Base-by-base conservation (phyloP, 805 yeast species). In the Wickerhamomyces pijperi region DNA sequence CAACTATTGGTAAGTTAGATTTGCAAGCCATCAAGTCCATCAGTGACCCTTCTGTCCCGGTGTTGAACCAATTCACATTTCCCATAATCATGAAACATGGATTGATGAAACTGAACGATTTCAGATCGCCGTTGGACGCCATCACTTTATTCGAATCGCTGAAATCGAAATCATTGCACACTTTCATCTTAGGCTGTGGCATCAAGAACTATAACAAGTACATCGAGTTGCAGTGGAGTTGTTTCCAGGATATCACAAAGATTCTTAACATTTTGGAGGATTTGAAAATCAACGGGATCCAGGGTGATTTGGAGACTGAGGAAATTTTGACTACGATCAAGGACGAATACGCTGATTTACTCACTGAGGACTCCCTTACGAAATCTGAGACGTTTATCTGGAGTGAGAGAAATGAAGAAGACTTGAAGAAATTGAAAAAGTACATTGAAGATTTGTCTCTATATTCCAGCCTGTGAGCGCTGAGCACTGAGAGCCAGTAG, bases 121-220 rank as follows among this genome's bases (percentile, higher is more conserved):
- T 40, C 13, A 25, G 36, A 5, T 40, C 42, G 5, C 39, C 42
- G 12, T 18, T n/a, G 19, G 39, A 37, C 20, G 65, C 66, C 0
- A 36, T 61, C 13, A 42, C 59, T 14, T 41, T 64, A 28, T 62
- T 64, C 45, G 60, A 61, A 38, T 37, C 40, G 32, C 46, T 52
- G 28, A 56, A 50, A 52, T 53, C 47, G 38, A 50, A 42, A 44
- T 34, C 35, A 37, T 47, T 54, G 39, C 65, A 52, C 25, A 50
- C 54, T 17, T 63, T 57, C 40, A 47, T 56, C 15, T 44, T 50
- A 7, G 55, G 65, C 2, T 61, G 65, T 39, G 53, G 63, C 3
- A 55, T 55, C 9, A 58, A 51, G 11, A 61, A 57, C n/a, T 64
- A 61, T 46, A 63, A 63, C 43, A 46, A 48, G 35, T 52, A 61